Evolutionary conservation across 371 early-diverging fungal genomes (phyloP).

Genomic region (Mortierella polycephala): DNA sequence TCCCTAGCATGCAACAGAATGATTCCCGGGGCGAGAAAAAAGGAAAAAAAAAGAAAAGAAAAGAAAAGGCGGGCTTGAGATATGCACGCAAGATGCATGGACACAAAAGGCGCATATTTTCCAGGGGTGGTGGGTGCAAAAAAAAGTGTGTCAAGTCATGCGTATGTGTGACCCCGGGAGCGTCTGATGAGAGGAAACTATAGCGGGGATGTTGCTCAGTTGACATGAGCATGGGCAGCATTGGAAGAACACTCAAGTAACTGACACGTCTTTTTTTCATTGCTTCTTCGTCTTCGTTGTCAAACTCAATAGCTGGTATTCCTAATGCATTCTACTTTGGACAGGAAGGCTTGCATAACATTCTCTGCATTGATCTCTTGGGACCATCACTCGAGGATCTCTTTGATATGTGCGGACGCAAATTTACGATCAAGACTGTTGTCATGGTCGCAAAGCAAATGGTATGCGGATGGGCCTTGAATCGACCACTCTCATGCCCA

Average conservation of each 20-base stretch:
- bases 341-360: slow-evolving; percentile 95
- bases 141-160: no score
- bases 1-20: not conserved
- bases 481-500: not conserved
- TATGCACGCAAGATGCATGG: not conserved
- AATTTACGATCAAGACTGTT: slow-evolving; percentile 93
- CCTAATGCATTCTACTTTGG: slow-evolving; percentile 96
- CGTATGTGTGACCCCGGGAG: no score
- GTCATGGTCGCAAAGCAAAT: slow-evolving; percentile 98
- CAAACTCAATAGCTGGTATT: slow-evolving; percentile 70
- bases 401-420: slow-evolving; percentile 94
- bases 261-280: not conserved
- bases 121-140: no score
- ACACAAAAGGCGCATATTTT: no score
- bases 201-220: no score
- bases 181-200: no score
- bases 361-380: slow-evolving; percentile 97
- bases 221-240: not conserved
- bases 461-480: slow-evolving; percentile 59
- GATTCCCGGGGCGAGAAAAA: not conserved
- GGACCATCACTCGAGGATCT: slow-evolving; percentile 98
- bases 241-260: not conserved
- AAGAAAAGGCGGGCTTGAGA: not conserved
- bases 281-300: not conserved
- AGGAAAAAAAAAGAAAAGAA: not conserved